Conservation (phyloP, 257 asterid genomes). For the Cordia subcordata region DNA sequence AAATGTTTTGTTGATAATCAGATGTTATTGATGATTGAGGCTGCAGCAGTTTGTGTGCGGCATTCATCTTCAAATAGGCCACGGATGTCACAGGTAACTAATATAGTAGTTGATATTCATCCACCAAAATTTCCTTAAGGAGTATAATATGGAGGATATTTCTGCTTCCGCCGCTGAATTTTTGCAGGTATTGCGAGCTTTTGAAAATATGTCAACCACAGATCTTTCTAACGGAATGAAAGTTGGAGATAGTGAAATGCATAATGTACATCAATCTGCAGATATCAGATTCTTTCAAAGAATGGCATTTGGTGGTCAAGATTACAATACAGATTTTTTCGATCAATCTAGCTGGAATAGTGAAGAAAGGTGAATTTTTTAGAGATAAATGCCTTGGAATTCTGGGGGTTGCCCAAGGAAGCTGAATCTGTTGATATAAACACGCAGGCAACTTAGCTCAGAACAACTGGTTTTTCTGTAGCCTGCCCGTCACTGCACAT, state of each 20-base stretch:
- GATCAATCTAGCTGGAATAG: slow-evolving; percentile 40
- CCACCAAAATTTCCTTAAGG: neutral
- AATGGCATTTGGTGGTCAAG: slow-evolving; percentile 86
- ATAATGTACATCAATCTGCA: slow-evolving; percentile 72
- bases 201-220: slow-evolving; percentile 53
- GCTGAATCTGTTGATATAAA: slow-evolving; percentile 18
- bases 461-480: slow-evolving; percentile 22
- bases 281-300: slow-evolving; percentile 74
- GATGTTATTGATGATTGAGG: slow-evolving; percentile 69
- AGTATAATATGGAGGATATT: neutral
- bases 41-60: slow-evolving; percentile 94
- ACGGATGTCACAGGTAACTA: slow-evolving; percentile 80
- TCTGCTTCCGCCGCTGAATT: neutral
- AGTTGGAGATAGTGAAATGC: slow-evolving; percentile 81
- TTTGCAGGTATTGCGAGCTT: slow-evolving; percentile 77
- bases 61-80: slow-evolving; percentile 88
- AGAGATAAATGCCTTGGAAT: slow-evolving; percentile 17
- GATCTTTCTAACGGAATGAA: slow-evolving; percentile 86
- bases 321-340: slow-evolving; percentile 65
- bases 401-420: slow-evolving; percentile 6
- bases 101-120: neutral
- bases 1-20: slow-evolving; percentile 50
- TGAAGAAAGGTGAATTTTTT: slow-evolving; percentile 14
- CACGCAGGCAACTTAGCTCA: slow-evolving; percentile 15
- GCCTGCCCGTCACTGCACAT: slow-evolving; percentile 5